Conservation (phyloP, 2,329 filamentous ascomycete species). For the Bipolaris bicolor region DNA sequence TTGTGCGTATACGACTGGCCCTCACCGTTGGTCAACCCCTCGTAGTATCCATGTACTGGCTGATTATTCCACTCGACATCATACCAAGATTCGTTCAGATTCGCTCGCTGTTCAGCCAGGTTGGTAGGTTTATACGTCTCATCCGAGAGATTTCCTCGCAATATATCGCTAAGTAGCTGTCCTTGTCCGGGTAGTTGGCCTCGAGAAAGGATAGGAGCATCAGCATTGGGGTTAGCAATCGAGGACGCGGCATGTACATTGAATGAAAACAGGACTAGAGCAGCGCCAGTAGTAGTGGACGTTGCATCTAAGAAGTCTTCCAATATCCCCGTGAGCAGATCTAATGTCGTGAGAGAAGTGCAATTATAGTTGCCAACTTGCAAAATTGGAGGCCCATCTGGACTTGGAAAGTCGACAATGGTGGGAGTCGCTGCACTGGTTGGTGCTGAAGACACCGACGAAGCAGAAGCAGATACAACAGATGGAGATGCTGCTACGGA, state of each 20-base stretch:
- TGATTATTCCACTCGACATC: slow-evolving; percentile 46
- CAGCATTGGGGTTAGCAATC: slow-evolving; percentile 46
- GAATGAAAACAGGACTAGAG: slow-evolving; percentile 60
- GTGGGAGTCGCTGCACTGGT: slow-evolving; percentile 22
- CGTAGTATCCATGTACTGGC: slow-evolving; percentile 62
- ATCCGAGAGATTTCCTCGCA: slow-evolving; percentile 56
- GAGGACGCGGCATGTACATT: slow-evolving; percentile 64
- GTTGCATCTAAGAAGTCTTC: slow-evolving; percentile 61
- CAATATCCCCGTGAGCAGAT: slow-evolving; percentile 57
- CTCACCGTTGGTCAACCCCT: slow-evolving; percentile 44
- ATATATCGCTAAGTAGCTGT: slow-evolving; percentile 55
- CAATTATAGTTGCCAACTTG: slow-evolving; percentile 62
- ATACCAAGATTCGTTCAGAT: slow-evolving; percentile 67
- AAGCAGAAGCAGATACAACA: neutral
- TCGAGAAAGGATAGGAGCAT: slow-evolving; percentile 51
- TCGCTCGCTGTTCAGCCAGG: slow-evolving; percentile 58
- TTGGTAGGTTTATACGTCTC: slow-evolving; percentile 62
- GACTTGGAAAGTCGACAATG: slow-evolving; percentile 25
- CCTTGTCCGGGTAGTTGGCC: slow-evolving; percentile 53
- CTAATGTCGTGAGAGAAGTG: slow-evolving; percentile 59
- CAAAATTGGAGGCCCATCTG: slow-evolving; percentile 44
- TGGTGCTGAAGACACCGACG: slow-evolving; percentile 11
- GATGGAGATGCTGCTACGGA: slow-evolving; percentile 4
- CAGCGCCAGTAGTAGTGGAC: slow-evolving; percentile 61
- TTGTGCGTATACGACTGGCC: slow-evolving; percentile 57